Conservation (phyloP, 129 eudicot species). For the Smallanthus sonchifolius region DNA sequence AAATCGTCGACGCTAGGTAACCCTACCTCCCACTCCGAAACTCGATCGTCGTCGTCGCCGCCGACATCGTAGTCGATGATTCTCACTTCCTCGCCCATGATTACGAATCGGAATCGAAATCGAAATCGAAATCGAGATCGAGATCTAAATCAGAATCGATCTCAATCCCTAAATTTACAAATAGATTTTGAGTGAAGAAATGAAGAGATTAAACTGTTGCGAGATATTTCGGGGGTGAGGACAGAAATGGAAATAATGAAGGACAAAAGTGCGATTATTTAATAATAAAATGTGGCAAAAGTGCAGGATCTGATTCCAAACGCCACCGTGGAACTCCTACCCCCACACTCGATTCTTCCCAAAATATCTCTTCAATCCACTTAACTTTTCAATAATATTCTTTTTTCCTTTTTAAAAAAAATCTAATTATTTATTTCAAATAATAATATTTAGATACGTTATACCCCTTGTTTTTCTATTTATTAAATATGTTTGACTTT, state of each 20-base stretch:
- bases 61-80: constrained; percentile 23
- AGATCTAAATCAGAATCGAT: no score
- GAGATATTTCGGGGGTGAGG: constrained; percentile 31
- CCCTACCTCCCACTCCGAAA: constrained; percentile 83
- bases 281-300: constrained; percentile 29
- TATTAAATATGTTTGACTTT: background rate
- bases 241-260: constrained; percentile 2
- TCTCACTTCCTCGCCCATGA: constrained; percentile 40
- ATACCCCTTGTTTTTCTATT: no score
- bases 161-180: background rate
- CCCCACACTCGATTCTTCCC: constrained; percentile 27
- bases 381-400: background rate
- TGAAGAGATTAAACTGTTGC: constrained; percentile 5
- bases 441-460: background rate
- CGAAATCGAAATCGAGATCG: background rate
- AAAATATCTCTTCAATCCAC: constrained; percentile 17
- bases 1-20: constrained; percentile 62
- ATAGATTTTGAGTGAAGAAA: constrained; percentile 16
- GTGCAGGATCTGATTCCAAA: constrained; percentile 41
- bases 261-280: constrained; percentile 21
- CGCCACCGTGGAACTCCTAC: constrained; percentile 28
- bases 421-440: background rate
- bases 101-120: background rate
- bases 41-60: constrained; percentile 35
- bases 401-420: background rate